Percentiles rank a stretch among this genome's conserved stretches.
phyloP scores from a whole-genome alignment of 2,329 filamentous ascomycete genomes.

The Furcasterigmium sp. region DNA sequence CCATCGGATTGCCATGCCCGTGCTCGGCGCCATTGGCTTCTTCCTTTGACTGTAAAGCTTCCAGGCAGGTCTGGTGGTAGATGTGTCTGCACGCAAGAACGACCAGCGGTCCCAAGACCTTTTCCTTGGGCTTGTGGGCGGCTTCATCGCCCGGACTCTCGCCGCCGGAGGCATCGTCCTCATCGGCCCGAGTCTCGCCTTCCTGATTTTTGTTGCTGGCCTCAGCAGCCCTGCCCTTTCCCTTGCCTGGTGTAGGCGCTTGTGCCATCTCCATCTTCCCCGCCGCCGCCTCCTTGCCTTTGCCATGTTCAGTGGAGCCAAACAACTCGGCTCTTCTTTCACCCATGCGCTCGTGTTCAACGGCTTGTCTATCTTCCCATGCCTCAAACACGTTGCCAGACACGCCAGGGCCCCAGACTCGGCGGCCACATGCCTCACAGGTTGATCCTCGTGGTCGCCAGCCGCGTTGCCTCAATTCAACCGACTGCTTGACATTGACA shows the following conservation, averaged over 20 bases:
- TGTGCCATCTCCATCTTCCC: constrained; percentile 9
- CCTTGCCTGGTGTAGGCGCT: constrained; percentile 30
- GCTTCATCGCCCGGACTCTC: constrained; percentile 21
- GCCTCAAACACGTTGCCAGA: constrained; percentile 72
- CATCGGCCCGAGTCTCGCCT: constrained; percentile 19
- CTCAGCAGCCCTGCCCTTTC: constrained; percentile 39
- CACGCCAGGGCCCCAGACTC: constrained; percentile 86
- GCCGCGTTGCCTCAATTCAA: constrained; percentile 71
- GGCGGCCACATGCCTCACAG: constrained; percentile 78
- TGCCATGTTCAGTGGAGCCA: constrained; percentile 32
- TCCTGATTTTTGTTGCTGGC: constrained; percentile 33
- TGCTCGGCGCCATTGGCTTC: constrained; percentile 34
- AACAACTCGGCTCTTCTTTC: constrained; percentile 31
- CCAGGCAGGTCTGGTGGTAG: constrained; percentile 64
- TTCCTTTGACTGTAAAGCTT: constrained; percentile 54
- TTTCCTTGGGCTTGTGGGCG: constrained; percentile 25
- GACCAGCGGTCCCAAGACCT: constrained; percentile 58
- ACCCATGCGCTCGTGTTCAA: constrained; percentile 39
- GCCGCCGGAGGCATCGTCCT: constrained; percentile 27
- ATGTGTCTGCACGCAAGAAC: constrained; percentile 67
- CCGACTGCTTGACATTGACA: constrained; percentile 70
- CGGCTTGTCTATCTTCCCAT: constrained; percentile 63
- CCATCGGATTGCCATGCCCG: constrained; percentile 36
- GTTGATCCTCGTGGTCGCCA: constrained; percentile 85
- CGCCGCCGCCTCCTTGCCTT: constrained; percentile 26